Evolutionary conservation across 164 flowering plant genomes (phyloP), one percentile per base, ranked within the genome.

Genomic region (Nymphaea thermarum): DNA sequence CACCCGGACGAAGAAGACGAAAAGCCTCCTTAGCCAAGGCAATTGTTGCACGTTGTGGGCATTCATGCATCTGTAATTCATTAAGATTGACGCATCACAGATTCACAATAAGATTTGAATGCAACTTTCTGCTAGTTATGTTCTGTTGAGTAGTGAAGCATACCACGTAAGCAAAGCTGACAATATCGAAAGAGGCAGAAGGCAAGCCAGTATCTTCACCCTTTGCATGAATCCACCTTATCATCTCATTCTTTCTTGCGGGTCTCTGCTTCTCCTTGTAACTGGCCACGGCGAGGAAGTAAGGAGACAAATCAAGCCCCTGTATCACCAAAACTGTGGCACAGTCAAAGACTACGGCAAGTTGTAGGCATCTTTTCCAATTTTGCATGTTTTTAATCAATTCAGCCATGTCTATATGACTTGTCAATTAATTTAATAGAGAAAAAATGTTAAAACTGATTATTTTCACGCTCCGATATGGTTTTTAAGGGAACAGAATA

Each of bases 191-290:
- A 64, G 90, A 86, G 67, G 77, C 69, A 41, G 88, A 78, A 44
- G 90, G 84, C 79, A 87, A 78, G 75, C 90, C 85, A 4, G 93
- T 82, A 69, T 71, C 80, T 82, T 87, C 93, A 59, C 88, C 93
- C 73, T 81, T 84, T 68, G 83, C 93, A 77, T 86, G 90, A 65
- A 82, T 68, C 93, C 90, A 87, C 36, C 69, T 73, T 62, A 87
- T 77, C 25, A 79, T 75, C n/a, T 43, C 63, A 42, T 73, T 74
- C 62, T 71, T 69, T 62, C 81, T 74, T 43, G 77, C 68, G 42
- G 66, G 53, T 42, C 82, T 73, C 66, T 72, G 70, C 79, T 79
- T 84, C 68, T 84, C 88, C 72, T 82, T 87, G 68, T 63, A 80
- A 60, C 83, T 84, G 63, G 93, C 93, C 43, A 86, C 93, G 25